These are phyloP conservation scores for Exophiala alcalophila DNA, from an alignment of 2,329 filamentous ascomycete genomes.

Conservation along the genomic window DNA sequence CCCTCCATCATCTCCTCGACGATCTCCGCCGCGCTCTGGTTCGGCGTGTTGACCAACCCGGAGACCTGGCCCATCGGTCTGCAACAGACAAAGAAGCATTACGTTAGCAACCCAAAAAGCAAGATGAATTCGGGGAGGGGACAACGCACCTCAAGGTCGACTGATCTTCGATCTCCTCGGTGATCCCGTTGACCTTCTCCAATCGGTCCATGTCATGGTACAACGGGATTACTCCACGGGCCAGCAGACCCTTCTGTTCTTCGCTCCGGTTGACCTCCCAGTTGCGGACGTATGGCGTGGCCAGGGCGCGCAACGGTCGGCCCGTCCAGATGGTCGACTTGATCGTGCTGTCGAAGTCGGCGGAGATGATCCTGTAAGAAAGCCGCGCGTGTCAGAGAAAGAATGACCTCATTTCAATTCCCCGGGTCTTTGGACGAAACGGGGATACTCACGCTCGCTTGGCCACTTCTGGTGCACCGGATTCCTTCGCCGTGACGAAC, in stretches of 20 bases:
- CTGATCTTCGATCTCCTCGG: slow-evolving; percentile 61
- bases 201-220: slow-evolving; percentile 42
- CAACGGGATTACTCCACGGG: slow-evolving; percentile 67
- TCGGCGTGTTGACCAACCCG: slow-evolving; percentile 61
- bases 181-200: slow-evolving; percentile 24
- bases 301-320: slow-evolving; percentile 67
- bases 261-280: slow-evolving; percentile 67
- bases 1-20: slow-evolving; percentile 77
- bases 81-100: neutral
- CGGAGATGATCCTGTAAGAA: slow-evolving; percentile 68
- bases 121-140: neutral
- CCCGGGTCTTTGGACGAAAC: no score
- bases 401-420: no score
- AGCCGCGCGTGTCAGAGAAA: no score
- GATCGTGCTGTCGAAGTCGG: slow-evolving; percentile 68
- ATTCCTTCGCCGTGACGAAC: slow-evolving; percentile 73
- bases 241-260: slow-evolving; percentile 66
- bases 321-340: slow-evolving; percentile 75
- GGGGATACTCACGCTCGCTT: slow-evolving; percentile 18
- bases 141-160: slow-evolving; percentile 16
- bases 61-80: slow-evolving; percentile 77
- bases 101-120: neutral
- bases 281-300: slow-evolving; percentile 68
- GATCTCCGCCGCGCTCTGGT: slow-evolving; percentile 69
- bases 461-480: slow-evolving; percentile 43